phyloP scores from a whole-genome alignment of 805 yeast species.

The Cyberlindnera bimundalis region DNA sequence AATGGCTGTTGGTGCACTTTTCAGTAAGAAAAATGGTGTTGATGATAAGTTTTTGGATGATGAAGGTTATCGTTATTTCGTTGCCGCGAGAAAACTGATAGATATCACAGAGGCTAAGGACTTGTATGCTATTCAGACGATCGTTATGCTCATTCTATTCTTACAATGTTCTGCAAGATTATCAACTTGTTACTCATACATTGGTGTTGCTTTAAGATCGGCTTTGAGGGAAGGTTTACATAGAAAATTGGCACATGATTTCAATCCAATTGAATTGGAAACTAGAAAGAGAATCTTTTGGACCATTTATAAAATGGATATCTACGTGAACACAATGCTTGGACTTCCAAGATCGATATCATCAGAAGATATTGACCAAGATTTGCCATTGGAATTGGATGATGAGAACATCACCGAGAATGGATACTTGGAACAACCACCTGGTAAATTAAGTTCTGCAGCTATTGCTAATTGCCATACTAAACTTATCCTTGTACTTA shows the following conservation, averaged over 20 bases:
- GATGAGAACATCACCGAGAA: conserved; percentile 78
- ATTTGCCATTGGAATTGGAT: conserved; percentile 77
- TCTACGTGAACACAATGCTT: conserved; percentile 80
- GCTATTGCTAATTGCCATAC: conserved; percentile 88
- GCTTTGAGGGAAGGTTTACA: conserved; percentile 83
- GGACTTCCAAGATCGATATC: conserved; percentile 79
- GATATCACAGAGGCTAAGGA: conserved; percentile 83
- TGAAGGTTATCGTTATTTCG: conserved; percentile 77
- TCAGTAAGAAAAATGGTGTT: conserved; percentile 45
- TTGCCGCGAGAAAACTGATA: conserved; percentile 73
- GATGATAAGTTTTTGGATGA: conserved; percentile 46
- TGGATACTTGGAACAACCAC: conserved; percentile 48
- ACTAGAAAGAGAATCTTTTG: conserved; percentile 82
- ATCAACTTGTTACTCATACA: conserved; percentile 84
- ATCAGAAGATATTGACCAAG: conserved; percentile 84
- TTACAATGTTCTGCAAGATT: conserved; percentile 85
- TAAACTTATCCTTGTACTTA: conserved; percentile 62
- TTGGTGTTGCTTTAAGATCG: conserved; percentile 81
- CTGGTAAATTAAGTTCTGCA: conserved; percentile 59
- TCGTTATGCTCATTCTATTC: conserved; percentile 82
- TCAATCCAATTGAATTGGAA: conserved; percentile 76
- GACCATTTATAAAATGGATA: conserved; percentile 88
- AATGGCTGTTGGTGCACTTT: conserved; percentile 85
- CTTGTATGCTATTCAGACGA: conserved; percentile 75
- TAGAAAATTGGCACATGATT: conserved; percentile 51